Conservation (phyloP, 2,329 filamentous ascomycete genomes). For the Beauveria asiatica region DNA sequence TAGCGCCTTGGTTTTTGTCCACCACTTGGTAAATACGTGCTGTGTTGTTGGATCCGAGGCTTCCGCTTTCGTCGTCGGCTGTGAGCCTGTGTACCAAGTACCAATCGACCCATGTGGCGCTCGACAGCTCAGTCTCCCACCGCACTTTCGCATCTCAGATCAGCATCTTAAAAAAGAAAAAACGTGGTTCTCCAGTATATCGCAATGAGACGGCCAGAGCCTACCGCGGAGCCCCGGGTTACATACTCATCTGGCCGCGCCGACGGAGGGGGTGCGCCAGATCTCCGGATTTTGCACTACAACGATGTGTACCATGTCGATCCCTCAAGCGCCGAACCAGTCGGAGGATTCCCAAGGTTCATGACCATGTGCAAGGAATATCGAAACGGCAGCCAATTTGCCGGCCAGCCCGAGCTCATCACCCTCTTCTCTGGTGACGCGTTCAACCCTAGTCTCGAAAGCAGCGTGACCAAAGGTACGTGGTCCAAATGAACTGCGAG, state of each 20-base stretch:
- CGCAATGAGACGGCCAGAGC: background rate
- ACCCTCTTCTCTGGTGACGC: constrained; percentile 88
- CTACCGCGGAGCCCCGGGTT: constrained; percentile 9
- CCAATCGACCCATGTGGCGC: background rate
- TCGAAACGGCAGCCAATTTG: constrained; percentile 49
- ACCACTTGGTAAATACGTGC: background rate
- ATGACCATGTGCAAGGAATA: constrained; percentile 73
- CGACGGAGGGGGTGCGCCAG: constrained; percentile 36
- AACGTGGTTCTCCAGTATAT: background rate
- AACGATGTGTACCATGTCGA: constrained; percentile 95
- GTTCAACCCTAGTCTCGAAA: constrained; percentile 86
- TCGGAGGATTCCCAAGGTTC: constrained; percentile 75
- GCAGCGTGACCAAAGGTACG: constrained; percentile 74
- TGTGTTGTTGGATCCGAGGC: background rate
- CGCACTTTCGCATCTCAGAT: background rate
- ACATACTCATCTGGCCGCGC: constrained; percentile 14
- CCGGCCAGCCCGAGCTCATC: constrained; percentile 55
- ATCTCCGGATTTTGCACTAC: constrained; percentile 78
- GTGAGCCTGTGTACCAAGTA: background rate
- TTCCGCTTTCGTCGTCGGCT: constrained; percentile 6
- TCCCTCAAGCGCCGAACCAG: constrained; percentile 63
- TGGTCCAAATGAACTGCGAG: too few relatives aligned
- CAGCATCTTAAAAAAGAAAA: background rate
- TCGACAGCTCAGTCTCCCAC: background rate
- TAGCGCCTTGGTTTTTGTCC: background rate